Percentiles rank a stretch among this genome's conserved stretches.
These are phyloP conservation scores for Yamadazyma oceani DNA, from an alignment of 1,139 yeast species.

Conservation along the genomic window DNA sequence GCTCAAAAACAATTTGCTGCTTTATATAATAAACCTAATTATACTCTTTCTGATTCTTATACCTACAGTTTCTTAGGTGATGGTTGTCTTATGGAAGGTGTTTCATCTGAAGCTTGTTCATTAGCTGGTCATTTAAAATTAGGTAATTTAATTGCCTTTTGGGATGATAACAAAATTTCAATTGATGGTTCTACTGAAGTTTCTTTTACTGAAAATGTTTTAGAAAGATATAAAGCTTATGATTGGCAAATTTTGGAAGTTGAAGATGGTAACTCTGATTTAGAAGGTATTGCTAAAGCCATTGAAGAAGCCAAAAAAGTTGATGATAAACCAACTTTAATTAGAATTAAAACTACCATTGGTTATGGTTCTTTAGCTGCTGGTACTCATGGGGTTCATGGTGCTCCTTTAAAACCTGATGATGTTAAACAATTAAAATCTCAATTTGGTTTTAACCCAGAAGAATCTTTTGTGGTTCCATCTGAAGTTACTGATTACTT, in stretches of 20 bases:
- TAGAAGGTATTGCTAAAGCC: slow-evolving; percentile 71
- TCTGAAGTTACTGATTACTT: slow-evolving; percentile 78
- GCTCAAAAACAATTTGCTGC: slow-evolving; percentile 94
- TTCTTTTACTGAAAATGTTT: slow-evolving; percentile 94
- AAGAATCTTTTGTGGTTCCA: slow-evolving; percentile 75
- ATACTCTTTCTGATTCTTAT: slow-evolving; percentile 68
- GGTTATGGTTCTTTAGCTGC: slow-evolving; percentile 88
- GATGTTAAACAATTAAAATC: slow-evolving; percentile 87
- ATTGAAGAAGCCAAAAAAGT: slow-evolving; percentile 67
- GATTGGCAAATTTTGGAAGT: slow-evolving; percentile 92
- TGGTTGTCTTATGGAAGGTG: slow-evolving; percentile 99
- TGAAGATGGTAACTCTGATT: slow-evolving; percentile 78
- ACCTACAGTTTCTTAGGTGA: slow-evolving; percentile 90
- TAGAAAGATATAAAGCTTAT: slow-evolving; percentile 82
- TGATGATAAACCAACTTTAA: slow-evolving; percentile 87
- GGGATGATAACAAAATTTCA: slow-evolving; percentile 97
- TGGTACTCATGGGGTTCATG: slow-evolving; percentile 95
- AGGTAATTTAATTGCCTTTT: slow-evolving; percentile 91
- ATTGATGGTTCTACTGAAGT: slow-evolving; percentile 91
- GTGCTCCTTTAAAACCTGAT: slow-evolving; percentile 93
- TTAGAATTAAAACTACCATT: slow-evolving; percentile 86
- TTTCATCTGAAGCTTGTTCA: slow-evolving; percentile 90
- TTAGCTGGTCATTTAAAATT: slow-evolving; percentile 96
- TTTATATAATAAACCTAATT: slow-evolving; percentile 87
- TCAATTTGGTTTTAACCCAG: slow-evolving; percentile 88